phyloP scores from a whole-genome alignment of 2,329 filamentous ascomycete species.

The Aspergillus arachidicola region DNA sequence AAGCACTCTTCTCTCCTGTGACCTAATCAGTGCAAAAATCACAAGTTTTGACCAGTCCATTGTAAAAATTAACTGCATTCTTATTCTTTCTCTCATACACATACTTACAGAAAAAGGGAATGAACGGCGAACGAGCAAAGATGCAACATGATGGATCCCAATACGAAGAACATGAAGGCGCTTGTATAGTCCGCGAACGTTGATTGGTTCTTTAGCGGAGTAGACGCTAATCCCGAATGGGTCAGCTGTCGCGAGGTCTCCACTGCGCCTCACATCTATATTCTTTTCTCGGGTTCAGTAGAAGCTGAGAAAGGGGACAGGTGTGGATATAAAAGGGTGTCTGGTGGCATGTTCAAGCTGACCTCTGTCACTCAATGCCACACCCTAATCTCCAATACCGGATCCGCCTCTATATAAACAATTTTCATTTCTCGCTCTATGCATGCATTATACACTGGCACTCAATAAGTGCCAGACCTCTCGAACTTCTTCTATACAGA shows the following conservation, averaged over 20 bases:
- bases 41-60: fast-evolving
- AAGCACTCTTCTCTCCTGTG: no score
- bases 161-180: neutral
- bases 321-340: neutral
- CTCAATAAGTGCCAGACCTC: neutral
- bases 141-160: no score
- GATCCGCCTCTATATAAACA: no score
- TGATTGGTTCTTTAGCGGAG: neutral
- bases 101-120: no score
- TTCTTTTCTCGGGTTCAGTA: neutral
- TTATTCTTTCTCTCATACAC: no score
- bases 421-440: neutral
- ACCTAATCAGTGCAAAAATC: no score
- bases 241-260: conserved; percentile 29
- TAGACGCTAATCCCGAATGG: conserved; percentile 27
- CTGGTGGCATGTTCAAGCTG: no score
- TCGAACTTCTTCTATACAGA: fast-evolving
- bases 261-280: conserved; percentile 8
- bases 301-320: neutral
- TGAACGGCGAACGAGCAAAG: no score
- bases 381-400: neutral
- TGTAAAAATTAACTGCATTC: no score
- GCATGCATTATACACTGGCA: neutral
- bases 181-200: neutral
- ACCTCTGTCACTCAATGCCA: neutral